Conservation (phyloP, 306 rosid species). For the Rosa lucieae region DNA sequence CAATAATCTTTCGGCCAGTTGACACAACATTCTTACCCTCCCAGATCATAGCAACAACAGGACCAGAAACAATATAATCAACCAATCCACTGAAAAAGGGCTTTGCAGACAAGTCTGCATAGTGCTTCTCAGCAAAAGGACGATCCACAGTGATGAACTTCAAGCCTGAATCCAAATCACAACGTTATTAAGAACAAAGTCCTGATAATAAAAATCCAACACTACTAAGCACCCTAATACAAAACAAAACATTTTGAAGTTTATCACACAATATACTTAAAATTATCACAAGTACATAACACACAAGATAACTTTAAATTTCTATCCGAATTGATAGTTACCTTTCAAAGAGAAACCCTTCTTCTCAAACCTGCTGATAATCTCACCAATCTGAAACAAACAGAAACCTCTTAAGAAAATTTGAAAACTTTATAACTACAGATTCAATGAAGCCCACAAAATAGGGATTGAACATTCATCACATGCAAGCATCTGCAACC, state of each 20-base stretch:
- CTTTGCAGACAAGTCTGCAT: conserved; percentile 83
- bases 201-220: neutral
- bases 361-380: conserved; percentile 92
- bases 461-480: no score
- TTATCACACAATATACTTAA: no score
- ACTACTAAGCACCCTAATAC: neutral
- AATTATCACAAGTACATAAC: no score
- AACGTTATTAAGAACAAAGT: neutral
- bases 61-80: conserved; percentile 82
- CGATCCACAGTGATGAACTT: conserved; percentile 74
- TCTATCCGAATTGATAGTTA: conserved; percentile 1
- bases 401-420: neutral
- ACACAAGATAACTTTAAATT: neutral
- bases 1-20: conserved; percentile 84
- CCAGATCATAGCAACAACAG: conserved; percentile 98
- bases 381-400: conserved; percentile 71
- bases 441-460: neutral
- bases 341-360: conserved; percentile 89
- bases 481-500: neutral
- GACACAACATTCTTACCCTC: conserved; percentile 84
- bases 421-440: neutral
- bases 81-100: conserved; percentile 87
- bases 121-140: conserved; percentile 86
- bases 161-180: conserved; percentile 53
- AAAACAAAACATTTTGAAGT: neutral